Evolutionary conservation across 2,329 filamentous ascomycete genomes (phyloP).

Genomic region (Curvularia sp.): DNA sequence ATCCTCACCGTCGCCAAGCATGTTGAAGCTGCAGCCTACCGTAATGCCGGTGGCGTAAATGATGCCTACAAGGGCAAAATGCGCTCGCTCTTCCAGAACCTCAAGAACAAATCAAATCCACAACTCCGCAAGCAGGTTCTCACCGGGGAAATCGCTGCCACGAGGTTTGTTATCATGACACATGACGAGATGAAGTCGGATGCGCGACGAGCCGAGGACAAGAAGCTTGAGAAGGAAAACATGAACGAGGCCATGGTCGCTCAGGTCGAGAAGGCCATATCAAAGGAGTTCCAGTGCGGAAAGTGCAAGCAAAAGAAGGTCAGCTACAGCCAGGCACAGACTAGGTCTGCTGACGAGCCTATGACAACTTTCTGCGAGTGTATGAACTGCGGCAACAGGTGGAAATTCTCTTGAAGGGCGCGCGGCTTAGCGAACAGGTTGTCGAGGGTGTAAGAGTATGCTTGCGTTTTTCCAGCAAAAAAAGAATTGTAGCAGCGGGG

Average conservation of each 20-base stretch:
- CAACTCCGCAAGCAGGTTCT: constrained; percentile 79
- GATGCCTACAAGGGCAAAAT: constrained; percentile 86
- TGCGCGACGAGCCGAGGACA: constrained; percentile 78
- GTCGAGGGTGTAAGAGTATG: neutral
- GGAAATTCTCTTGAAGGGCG: constrained; percentile 53
- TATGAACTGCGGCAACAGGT: constrained; percentile 59
- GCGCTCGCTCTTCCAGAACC: constrained; percentile 89
- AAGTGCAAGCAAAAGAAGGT: constrained; percentile 95
- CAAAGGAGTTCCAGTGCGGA: constrained; percentile 84
- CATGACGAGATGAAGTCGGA: constrained; percentile 90
- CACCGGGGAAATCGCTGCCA: constrained; percentile 72
- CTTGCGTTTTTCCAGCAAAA: neutral
- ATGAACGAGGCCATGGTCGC: constrained; percentile 97
- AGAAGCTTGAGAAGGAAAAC: constrained; percentile 84
- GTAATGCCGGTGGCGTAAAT: constrained; percentile 71
- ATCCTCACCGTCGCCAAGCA: constrained; percentile 72
- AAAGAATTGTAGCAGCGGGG: neutral
- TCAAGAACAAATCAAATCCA: constrained; percentile 90
- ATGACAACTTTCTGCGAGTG: constrained; percentile 66
- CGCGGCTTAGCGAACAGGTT: neutral
- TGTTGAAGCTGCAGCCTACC: constrained; percentile 79
- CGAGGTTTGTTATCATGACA: constrained; percentile 83
- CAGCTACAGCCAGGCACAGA: constrained; percentile 95
- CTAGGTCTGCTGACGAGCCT: constrained; percentile 92
- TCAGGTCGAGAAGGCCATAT: constrained; percentile 89